These are phyloP conservation scores for Chalciporus sp. DNA, from an alignment of 1,284 basidiomycete genomes.

Conservation along the genomic window DNA sequence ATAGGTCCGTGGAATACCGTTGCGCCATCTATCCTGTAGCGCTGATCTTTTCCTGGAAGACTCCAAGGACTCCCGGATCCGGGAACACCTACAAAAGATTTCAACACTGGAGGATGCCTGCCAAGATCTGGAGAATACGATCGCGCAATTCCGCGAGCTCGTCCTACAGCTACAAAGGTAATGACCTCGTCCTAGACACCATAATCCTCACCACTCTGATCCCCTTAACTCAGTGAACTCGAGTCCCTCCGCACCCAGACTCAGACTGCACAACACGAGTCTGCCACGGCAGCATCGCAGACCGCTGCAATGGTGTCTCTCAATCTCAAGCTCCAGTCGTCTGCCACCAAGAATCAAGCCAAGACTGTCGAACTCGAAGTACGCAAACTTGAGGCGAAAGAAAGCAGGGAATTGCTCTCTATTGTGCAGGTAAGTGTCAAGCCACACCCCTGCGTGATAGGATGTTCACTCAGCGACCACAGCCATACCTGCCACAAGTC, in stretches of 20 bases:
- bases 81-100: constrained; percentile 67
- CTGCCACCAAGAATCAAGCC: constrained; percentile 87
- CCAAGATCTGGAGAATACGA: constrained; percentile 85
- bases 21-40: background rate
- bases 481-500: constrained; percentile 84
- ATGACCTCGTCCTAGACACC: constrained; percentile 19
- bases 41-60: constrained; percentile 47
- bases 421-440: constrained; percentile 59
- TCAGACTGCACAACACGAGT: constrained; percentile 81
- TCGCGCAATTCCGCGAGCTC: constrained; percentile 88
- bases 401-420: constrained; percentile 74
- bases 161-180: constrained; percentile 83
- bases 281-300: constrained; percentile 73
- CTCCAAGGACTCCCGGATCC: constrained; percentile 67
- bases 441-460: background rate
- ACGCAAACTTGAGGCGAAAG: constrained; percentile 79
- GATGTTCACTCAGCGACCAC: constrained; percentile 1
- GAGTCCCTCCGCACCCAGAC: constrained; percentile 81
- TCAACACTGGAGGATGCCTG: constrained; percentile 76
- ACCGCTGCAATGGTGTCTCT: constrained; percentile 86
- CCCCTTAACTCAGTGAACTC: constrained; percentile 65
- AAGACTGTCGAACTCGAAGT: constrained; percentile 88
- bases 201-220: constrained; percentile 1
- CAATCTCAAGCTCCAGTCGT: constrained; percentile 89
- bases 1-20: constrained; percentile 56